These are phyloP conservation scores for Capsella rubella DNA, from an alignment of 441 rosid species.

Conservation along the genomic window DNA sequence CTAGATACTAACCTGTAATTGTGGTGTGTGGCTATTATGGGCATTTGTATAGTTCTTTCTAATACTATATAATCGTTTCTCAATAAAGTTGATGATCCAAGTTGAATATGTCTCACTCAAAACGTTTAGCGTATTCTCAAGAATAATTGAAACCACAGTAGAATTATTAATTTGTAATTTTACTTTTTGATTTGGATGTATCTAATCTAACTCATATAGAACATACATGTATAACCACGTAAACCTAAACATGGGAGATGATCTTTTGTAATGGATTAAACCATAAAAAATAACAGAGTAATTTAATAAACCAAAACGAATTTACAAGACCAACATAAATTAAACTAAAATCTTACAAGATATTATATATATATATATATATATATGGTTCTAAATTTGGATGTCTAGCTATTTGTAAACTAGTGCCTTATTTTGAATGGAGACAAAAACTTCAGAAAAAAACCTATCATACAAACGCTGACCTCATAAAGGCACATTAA, in stretches of 20 bases:
- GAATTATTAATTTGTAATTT: too few relatives aligned
- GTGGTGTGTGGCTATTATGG: background rate
- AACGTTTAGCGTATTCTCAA: background rate
- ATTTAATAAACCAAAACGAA: background rate
- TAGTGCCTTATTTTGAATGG: constrained; percentile 24
- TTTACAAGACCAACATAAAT: background rate
- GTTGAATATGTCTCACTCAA: background rate
- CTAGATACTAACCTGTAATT: background rate
- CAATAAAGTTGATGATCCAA: background rate
- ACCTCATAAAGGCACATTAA: constrained; percentile 31
- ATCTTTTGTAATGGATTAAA: background rate
- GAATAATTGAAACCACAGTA: background rate
- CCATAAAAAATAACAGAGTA: background rate
- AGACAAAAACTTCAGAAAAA: constrained; percentile 20
- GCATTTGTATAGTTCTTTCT: background rate
- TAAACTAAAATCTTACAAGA: constrained; percentile 16
- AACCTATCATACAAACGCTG: constrained; percentile 22
- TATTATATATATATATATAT: background rate
- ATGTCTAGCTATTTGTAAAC: constrained; percentile 3
- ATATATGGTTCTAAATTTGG: constrained; percentile 15
- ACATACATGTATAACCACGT: background rate
- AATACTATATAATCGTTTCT: background rate
- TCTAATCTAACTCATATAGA: background rate
- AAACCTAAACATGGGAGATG: background rate
- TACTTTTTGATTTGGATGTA: too few relatives aligned